A percentile compares a stretch with the other conserved stretches of the same genome.
Conservation (phyloP, 2,329 filamentous ascomycete genomes). For the Exophiala sp. region DNA sequence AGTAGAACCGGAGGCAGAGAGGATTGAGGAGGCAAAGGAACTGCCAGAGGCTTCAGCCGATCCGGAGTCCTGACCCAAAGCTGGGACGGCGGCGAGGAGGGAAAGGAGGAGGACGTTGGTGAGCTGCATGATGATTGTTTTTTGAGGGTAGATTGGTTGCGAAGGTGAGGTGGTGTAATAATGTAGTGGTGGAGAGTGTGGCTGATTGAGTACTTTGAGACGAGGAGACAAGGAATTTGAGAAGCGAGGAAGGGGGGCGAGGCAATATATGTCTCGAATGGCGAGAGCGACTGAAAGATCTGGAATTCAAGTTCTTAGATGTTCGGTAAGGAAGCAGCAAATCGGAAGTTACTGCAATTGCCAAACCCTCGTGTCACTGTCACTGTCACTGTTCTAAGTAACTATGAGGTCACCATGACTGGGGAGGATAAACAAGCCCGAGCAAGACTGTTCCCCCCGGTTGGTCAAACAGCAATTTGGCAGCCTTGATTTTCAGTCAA, state of each 20-base stretch:
- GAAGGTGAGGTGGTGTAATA: background rate
- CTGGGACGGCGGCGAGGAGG: slow-evolving; percentile 15
- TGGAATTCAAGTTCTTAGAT: background rate
- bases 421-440: too few relatives aligned
- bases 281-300: background rate
- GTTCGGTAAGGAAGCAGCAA: too few relatives aligned
- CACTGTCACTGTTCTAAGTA: too few relatives aligned
- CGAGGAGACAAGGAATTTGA: background rate
- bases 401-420: too few relatives aligned
- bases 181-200: background rate
- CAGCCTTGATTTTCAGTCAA: too few relatives aligned
- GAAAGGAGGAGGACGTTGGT: slow-evolving; percentile 13
- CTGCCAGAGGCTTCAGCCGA: background rate
- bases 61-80: slow-evolving; percentile 6
- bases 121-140: slow-evolving; percentile 17
- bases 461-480: too few relatives aligned
- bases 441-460: too few relatives aligned
- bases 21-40: background rate
- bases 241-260: background rate
- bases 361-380: too few relatives aligned
- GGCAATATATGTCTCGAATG: background rate
- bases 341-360: too few relatives aligned
- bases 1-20: background rate
- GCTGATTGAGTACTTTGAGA: background rate
- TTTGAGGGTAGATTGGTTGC: background rate